Evolutionary conservation across 1,284 basidiomycete species (phyloP).

Genomic region (Xanthoconium separans): DNA sequence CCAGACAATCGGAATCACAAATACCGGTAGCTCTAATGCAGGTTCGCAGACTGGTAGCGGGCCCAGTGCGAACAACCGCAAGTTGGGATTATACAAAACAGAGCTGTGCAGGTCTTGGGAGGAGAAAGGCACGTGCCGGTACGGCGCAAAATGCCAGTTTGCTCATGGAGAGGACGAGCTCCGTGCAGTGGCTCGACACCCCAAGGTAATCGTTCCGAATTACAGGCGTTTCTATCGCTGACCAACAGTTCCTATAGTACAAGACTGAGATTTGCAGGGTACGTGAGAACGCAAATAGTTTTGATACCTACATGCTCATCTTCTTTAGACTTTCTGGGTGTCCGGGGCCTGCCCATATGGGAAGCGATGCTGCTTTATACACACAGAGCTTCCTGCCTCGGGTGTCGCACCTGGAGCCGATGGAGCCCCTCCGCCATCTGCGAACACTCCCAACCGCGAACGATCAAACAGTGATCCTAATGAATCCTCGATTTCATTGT

Average conservation of each 20-base stretch:
- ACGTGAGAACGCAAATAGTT: slow-evolving; percentile 31
- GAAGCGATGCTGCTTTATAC: slow-evolving; percentile 88
- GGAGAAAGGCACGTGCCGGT: slow-evolving; percentile 87
- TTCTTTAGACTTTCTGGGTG: slow-evolving; percentile 79
- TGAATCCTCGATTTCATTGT: slow-evolving; percentile 64
- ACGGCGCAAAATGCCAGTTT: slow-evolving; percentile 86
- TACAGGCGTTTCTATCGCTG: slow-evolving; percentile 1
- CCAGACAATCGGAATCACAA: slow-evolving; percentile 37
- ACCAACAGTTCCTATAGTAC: slow-evolving; percentile 51
- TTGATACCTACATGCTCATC: slow-evolving; percentile 13
- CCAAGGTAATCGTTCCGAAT: slow-evolving; percentile 58
- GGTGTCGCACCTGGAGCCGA: slow-evolving; percentile 53
- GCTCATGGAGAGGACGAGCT: slow-evolving; percentile 89
- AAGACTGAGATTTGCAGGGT: slow-evolving; percentile 92
- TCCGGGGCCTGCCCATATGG: slow-evolving; percentile 89
- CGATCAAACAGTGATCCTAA: slow-evolving; percentile 81
- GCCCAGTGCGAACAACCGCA: slow-evolving; percentile 85
- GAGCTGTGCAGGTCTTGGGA: slow-evolving; percentile 92
- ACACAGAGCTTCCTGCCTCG: slow-evolving; percentile 73
- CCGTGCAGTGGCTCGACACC: slow-evolving; percentile 77
- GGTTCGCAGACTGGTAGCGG: slow-evolving; percentile 44
- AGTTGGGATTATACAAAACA: slow-evolving; percentile 88
- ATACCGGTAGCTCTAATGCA: slow-evolving; percentile 38
- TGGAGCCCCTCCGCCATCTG: slow-evolving; percentile 47
- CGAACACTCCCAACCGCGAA: slow-evolving; percentile 54